Percentiles rank a stretch among this genome's conserved stretches.
Conservation (phyloP, 1,284 basidiomycete genomes). For the Leccinum pseudoinsigne region DNA sequence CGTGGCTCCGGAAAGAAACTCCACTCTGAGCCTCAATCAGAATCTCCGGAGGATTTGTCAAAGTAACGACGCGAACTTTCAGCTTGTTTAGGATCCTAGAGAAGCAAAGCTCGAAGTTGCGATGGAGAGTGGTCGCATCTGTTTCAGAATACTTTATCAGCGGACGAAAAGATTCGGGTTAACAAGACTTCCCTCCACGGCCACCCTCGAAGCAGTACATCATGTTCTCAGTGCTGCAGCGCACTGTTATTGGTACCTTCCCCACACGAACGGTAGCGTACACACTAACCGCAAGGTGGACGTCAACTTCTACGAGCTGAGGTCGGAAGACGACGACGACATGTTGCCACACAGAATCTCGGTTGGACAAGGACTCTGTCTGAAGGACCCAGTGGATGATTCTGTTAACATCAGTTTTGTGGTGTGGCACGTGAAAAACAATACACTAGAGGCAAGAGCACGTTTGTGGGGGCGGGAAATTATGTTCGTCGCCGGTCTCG, state of each 20-base stretch:
- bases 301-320: slow-evolving; percentile 19
- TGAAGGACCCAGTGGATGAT: background rate
- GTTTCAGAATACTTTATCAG: slow-evolving; percentile 16
- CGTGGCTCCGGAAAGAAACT: background rate
- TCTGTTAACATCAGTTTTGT: slow-evolving; percentile 18
- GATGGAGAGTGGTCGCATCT: background rate
- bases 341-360: background rate
- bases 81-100: background rate
- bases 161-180: slow-evolving; percentile 12
- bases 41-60: background rate
- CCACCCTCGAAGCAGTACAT: background rate
- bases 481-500: no score
- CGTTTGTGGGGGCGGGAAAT: no score
- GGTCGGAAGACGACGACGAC: slow-evolving; percentile 4
- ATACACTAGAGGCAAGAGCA: slow-evolving; percentile 1
- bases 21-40: background rate
- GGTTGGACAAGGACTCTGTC: slow-evolving; percentile 1
- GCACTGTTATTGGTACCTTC: slow-evolving; percentile 25
- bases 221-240: slow-evolving; percentile 9
- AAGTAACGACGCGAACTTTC: slow-evolving; percentile 2
- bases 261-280: no score
- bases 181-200: background rate
- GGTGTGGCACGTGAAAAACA: slow-evolving; percentile 2
- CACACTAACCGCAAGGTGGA: background rate
- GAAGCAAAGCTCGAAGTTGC: slow-evolving; percentile 13